Percentiles rank a stretch among this genome's conserved stretches.
phyloP scores from a whole-genome alignment of 331 rosid species.

The Erythrophleum ivorense region DNA sequence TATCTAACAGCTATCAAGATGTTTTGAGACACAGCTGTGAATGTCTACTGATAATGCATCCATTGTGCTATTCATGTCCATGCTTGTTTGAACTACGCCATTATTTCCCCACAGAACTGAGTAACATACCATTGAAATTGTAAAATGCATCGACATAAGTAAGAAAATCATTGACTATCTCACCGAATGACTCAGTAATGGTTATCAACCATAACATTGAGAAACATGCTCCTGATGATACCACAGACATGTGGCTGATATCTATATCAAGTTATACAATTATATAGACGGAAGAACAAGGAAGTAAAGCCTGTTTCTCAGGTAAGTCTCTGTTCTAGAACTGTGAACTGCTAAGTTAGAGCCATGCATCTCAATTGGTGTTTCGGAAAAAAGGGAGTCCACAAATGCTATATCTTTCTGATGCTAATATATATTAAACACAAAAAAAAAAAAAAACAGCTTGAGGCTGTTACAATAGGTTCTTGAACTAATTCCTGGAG shows the following conservation, averaged over 20 bases:
- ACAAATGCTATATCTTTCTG: background rate
- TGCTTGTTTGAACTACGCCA: background rate
- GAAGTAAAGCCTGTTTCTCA: background rate
- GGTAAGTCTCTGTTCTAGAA: background rate
- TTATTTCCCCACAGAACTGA: background rate
- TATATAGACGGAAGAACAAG: background rate
- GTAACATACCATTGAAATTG: background rate
- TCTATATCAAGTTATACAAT: background rate
- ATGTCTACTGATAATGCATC: background rate
- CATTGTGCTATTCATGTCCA: constrained; percentile 2
- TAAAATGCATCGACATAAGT: background rate
- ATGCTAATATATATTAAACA: no score
- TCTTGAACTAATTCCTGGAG: background rate
- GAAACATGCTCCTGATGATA: background rate
- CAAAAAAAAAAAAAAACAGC: background rate
- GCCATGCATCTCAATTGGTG: background rate
- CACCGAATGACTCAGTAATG: background rate
- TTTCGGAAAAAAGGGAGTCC: background rate
- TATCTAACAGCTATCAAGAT: background rate
- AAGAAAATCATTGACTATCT: background rate
- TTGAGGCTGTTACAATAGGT: background rate
- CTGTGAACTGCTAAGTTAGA: background rate
- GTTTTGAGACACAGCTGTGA: background rate
- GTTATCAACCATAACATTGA: background rate
- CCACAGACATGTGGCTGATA: background rate